Base-by-base conservation (phyloP, 805 yeast species). In the Candida sonorensis region DNA sequence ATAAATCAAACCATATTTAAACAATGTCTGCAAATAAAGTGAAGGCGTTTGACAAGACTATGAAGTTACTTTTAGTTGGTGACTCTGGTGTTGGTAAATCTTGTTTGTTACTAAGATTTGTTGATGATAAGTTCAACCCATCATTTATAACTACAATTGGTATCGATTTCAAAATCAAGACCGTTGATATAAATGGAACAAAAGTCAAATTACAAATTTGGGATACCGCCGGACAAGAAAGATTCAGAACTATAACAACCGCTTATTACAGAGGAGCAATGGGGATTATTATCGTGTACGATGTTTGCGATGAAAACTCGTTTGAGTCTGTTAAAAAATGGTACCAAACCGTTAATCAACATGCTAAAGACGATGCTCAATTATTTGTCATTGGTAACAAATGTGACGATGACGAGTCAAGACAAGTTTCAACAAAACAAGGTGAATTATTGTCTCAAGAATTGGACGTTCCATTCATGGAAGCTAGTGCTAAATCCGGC, bases 31-130 rank as follows among this genome's bases (percentile, higher is more conserved):
- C 58, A 21, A 48, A 72, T 29, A 75, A 77, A 67, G 70, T 76
- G 42, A 75, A 81, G 59, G 72, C 86, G 36, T 87, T 84, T 53
- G 95, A 87, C 56, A 78, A 86, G 64, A 82, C 90, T 51, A 81
- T 88, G 81, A 88, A 88, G 67, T 75, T 90, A 50, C 71, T 90
- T 46, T 74, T 90, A 46, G 94, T 90, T 44, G 97, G 97, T 41
- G 96, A 92, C 63, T 90, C 97, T 29, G 98, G 98, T 49, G 98
- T 92, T 31, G 98, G 98, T 42, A 92, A 92, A 61, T 87, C 97
- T 7, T 92, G 97, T 72, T 69, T 92, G 57, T 69, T 92, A 53
- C 69, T 92, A 55, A 77, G 97, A 55, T 90, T 90, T 62, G 95
- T 90, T 38, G 96, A 87, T 50, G 97, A 90, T 62, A 88, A 87